Evolutionary conservation across 257 asterid genomes (phyloP), one percentile per base, ranked within the genome.

Genomic region (Rauvolfia tetraphylla): DNA sequence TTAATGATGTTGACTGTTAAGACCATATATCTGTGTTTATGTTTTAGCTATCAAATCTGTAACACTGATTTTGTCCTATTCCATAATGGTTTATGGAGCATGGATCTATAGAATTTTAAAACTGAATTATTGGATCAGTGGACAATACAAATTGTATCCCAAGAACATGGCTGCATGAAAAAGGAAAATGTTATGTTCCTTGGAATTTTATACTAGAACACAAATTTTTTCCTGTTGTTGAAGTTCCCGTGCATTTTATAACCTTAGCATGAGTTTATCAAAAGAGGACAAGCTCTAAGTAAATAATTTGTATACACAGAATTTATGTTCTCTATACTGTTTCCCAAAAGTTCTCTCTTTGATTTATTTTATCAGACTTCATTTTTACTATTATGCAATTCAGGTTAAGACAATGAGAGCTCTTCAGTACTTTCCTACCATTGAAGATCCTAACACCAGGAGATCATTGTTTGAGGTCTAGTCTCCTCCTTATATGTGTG

Each of bases 391-490:
- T 38, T 48, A 31, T 31, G 8, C 39, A 38, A 53, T 81, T 72
- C 88, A 95, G 99, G 98, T 96, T 81, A 96, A 92, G 89, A 88
- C 98, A 49, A 96, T 96, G 99, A 90, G 99, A 88, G 98, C 95
- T 81, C 97, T 96, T 86, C 99, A 96, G 83, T 96, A 96, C 86
- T 96, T 96, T 87, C 98, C 99, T 39, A 88, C 96, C 27, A 77
- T 96, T 78, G 99, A 96, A 86, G 99, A 96, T 87, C 99, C 99
- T 46, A 92, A 89, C 83, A 90, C 97, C 75, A 90, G 96, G 84
- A 96, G 90, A 87, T 88, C 97, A 77, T 87, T 96, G 87, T 93
- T 96, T 88, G 99, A 96, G 97, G 98, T 93, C 75, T 81, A 81
- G 74, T 65, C 67, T 68, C 74, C 61, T 41, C 67, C 29, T 44